Base-by-base conservation (phyloP, 2,329 filamentous ascomycete genomes). In the Microascus cirrosus region DNA sequence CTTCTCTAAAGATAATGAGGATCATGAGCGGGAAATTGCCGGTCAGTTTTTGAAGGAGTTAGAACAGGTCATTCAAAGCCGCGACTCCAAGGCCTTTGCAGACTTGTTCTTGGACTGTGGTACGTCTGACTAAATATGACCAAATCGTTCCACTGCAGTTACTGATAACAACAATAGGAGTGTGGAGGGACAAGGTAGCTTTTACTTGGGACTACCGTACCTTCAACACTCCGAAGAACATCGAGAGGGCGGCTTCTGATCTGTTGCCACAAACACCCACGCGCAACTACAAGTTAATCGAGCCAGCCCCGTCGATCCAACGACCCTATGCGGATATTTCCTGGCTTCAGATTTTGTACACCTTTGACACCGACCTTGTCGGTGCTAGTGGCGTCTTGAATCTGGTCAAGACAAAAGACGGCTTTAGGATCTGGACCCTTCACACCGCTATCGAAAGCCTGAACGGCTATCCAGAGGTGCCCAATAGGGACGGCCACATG, bases 151-250 rank as follows among this genome's bases (percentile, higher is more conserved):
- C n/a, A n/a, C n/a, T n/a, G n/a, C n/a, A n/a, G n/a, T n/a, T n/a
- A n/a, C n/a, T n/a, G n/a, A n/a, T n/a, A n/a, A n/a, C n/a, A n/a
- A n/a, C n/a, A n/a, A n/a, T n/a, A 69, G 68, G 68, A 45, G 68
- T 69, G 5, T 71, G 69, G 69, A 64, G 69, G 34, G 69, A 71
- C 60, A 70, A 71, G 58, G 61, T 71, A 13, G 63, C 65, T 28
- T 71, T 69, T 55, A 69, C 68, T 11, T 71, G 69, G 69, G 69
- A 70, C 59, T 67, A 68, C 59, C 66, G 68, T 50, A 68, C 68
- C n/a, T 70, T 71, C 59, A 70, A 71, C 62, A 68, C 68, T 58
- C 56, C 59, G 56, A 53, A 61, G 1, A 63, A 63, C 28, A 70
- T 71, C 54, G 36, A 65, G 8, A 67, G 64, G 61, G 69, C 69